These are phyloP conservation scores for Aspergillus diversus DNA, from an alignment of 495 filamentous ascomycete species.

Conservation along the genomic window DNA sequence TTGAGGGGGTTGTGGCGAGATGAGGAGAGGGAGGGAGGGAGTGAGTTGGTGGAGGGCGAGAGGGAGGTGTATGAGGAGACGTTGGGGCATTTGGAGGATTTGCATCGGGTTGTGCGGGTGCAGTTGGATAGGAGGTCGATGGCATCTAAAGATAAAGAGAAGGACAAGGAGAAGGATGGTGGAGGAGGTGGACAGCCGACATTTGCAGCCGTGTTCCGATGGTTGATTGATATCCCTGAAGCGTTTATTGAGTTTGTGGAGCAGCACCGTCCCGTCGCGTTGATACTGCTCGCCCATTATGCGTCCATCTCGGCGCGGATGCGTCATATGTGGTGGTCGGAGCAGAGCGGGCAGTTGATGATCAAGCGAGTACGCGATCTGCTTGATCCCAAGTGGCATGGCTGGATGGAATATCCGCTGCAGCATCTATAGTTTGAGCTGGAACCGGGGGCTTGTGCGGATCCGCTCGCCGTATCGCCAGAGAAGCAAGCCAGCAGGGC, in stretches of 20 bases:
- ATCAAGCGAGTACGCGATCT: background rate
- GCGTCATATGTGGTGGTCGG: conserved; percentile 1
- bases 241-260: background rate
- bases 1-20: background rate
- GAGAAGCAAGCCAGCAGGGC: conserved; percentile 35
- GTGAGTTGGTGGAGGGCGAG: background rate
- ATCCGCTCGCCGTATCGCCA: conserved; percentile 34
- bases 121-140: background rate
- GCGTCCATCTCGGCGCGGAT: background rate
- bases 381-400: conserved; percentile 1
- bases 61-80: background rate
- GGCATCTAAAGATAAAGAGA: background rate
- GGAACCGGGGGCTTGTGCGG: conserved; percentile 7
- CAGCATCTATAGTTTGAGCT: background rate
- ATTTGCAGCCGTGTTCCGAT: background rate
- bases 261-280: background rate
- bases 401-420: background rate
- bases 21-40: no score
- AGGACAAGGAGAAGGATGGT: no score
- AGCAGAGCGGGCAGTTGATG: conserved; percentile 1
- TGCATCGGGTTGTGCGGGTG: background rate
- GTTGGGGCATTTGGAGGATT: background rate
- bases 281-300: background rate
- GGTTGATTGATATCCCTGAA: background rate
- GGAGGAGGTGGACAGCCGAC: background rate